These are phyloP conservation scores for Setomelanomma holmii DNA, from an alignment of 2,329 filamentous ascomycete species.

Conservation along the genomic window DNA sequence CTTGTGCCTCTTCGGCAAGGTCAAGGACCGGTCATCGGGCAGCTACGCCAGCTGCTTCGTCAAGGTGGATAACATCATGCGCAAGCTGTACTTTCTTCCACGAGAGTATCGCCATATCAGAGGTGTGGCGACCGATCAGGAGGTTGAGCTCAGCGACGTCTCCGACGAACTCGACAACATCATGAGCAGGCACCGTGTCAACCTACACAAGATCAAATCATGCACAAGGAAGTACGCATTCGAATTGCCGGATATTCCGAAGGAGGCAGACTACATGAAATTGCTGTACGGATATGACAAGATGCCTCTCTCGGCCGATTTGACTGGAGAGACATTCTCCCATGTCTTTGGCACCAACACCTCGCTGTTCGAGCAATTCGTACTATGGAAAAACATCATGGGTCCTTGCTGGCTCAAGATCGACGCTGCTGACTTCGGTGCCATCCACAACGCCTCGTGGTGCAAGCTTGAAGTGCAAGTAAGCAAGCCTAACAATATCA, in stretches of 20 bases:
- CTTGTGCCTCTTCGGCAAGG: slow-evolving; percentile 94
- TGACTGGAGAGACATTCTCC: slow-evolving; percentile 86
- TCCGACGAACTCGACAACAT: slow-evolving; percentile 87
- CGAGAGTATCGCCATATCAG: slow-evolving; percentile 67
- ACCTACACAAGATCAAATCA: slow-evolving; percentile 91
- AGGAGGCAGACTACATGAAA: slow-evolving; percentile 90
- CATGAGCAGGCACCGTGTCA: slow-evolving; percentile 86
- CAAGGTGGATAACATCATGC: slow-evolving; percentile 91
- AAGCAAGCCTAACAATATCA: slow-evolving; percentile 77
- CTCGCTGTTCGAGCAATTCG: slow-evolving; percentile 95
- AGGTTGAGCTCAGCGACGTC: slow-evolving; percentile 86
- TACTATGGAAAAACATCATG: slow-evolving; percentile 99
- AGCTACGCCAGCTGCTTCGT: slow-evolving; percentile 90
- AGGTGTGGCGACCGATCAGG: slow-evolving; percentile 75
- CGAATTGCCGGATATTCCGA: slow-evolving; percentile 84
- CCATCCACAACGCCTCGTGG: slow-evolving; percentile 91
- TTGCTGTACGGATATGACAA: slow-evolving; percentile 95
- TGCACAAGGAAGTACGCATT: slow-evolving; percentile 94
- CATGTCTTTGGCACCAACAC: slow-evolving; percentile 94
- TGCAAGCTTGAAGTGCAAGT: slow-evolving; percentile 93
- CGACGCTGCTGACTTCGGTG: slow-evolving; percentile 79
- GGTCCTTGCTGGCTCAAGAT: slow-evolving; percentile 97
- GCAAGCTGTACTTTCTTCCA: slow-evolving; percentile 92
- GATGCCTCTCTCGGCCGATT: slow-evolving; percentile 72
- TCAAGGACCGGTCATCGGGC: slow-evolving; percentile 83